phyloP scores from a whole-genome alignment of 2,329 filamentous ascomycete genomes.

The Xylaria arbuscula region DNA sequence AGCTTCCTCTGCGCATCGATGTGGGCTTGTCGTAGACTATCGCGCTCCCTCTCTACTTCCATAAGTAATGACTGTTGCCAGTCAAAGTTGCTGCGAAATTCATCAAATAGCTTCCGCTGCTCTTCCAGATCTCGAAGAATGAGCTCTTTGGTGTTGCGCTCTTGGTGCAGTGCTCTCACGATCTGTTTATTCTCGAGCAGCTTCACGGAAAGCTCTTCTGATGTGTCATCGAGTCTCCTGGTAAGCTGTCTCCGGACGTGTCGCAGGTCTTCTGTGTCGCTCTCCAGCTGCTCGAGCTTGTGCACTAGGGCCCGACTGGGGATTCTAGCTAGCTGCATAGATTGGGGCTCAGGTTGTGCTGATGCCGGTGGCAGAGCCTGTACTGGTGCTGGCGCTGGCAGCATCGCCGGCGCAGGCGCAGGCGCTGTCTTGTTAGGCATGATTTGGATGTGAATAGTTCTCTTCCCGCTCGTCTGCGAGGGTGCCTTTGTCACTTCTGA shows the following conservation, averaged over 20 bases:
- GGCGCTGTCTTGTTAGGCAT: slow-evolving; percentile 39
- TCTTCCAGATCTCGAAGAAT: slow-evolving; percentile 50
- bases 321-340: slow-evolving; percentile 45
- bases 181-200: slow-evolving; percentile 48
- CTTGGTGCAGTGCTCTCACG: slow-evolving; percentile 45
- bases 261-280: slow-evolving; percentile 49
- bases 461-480: slow-evolving; percentile 42
- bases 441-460: slow-evolving; percentile 49
- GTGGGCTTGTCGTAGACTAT: slow-evolving; percentile 47
- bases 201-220: slow-evolving; percentile 47
- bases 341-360: slow-evolving; percentile 36
- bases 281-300: slow-evolving; percentile 53
- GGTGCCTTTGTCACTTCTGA: slow-evolving; percentile 44
- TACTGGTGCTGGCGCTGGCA: slow-evolving; percentile 38
- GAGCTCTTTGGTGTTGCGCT: slow-evolving; percentile 51
- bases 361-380: neutral
- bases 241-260: slow-evolving; percentile 47
- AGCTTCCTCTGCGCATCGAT: slow-evolving; percentile 46
- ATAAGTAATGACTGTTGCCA: slow-evolving; percentile 47
- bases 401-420: slow-evolving; percentile 15
- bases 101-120: slow-evolving; percentile 52
- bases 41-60: slow-evolving; percentile 51
- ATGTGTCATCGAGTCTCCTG: slow-evolving; percentile 49
- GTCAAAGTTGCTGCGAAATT: slow-evolving; percentile 52
- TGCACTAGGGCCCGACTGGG: slow-evolving; percentile 49